Percentiles rank a stretch among this genome's conserved stretches.
Evolutionary conservation across 2,329 filamentous ascomycete species (phyloP).

Genomic region (Fusarium liriodendri): DNA sequence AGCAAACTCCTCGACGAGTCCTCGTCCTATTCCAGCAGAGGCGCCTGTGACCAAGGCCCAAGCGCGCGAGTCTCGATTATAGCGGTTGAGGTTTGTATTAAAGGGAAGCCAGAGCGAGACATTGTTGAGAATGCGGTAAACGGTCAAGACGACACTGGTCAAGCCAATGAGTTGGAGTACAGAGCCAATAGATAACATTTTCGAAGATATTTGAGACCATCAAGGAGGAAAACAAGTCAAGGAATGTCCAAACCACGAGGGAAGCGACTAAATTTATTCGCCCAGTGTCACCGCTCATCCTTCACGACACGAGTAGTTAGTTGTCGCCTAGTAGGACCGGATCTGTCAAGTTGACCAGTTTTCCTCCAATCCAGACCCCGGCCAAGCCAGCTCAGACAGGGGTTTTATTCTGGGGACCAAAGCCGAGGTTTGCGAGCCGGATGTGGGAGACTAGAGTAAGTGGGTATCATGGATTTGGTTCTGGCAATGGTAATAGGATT

Average conservation of each 20-base stretch:
- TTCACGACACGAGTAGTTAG: not conserved
- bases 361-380: not conserved
- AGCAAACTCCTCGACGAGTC: not conserved
- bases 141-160: not conserved
- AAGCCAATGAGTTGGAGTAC: not conserved
- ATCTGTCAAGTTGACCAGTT: not conserved
- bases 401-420: not conserved
- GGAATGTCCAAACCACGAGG: not conserved
- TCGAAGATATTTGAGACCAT: not conserved
- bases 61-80: not conserved
- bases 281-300: not conserved
- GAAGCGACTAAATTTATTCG: not conserved
- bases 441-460: not conserved
- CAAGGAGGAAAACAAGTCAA: not conserved
- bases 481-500: not conserved
- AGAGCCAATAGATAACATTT: not conserved
- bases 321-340: not conserved
- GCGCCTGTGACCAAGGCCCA: not conserved
- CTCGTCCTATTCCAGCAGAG: not conserved
- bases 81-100: not conserved
- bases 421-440: not conserved
- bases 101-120: not conserved
- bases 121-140: not conserved
- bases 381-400: not conserved
- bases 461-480: not conserved